Evolutionary conservation across 257 asterid species (phyloP), one percentile per base, ranked within the genome.

Genomic region (Solanum tarapatanum): DNA sequence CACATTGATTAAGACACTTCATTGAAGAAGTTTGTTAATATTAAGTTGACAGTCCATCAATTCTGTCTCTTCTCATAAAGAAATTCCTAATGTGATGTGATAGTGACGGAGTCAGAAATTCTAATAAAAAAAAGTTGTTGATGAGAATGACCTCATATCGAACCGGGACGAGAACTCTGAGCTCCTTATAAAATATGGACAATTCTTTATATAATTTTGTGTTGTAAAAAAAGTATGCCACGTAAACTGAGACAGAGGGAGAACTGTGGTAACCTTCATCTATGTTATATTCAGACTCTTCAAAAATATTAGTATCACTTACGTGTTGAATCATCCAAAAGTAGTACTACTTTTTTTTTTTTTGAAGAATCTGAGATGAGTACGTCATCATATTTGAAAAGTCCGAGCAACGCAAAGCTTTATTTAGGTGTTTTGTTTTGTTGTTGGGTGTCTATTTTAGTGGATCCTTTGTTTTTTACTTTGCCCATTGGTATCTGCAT

Each of bases 401-500:
- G 8, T 64, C 32, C 16, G 72, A 64, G 32, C 17, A 64, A 64
- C 32, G 13, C 11, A 64, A 17, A 33, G 23, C 48, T 83, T 84
- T 45, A 62, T 68, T 35, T 32, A 62, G 33, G 32, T 21, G 6
- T 32, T n/a, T 84, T 84, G 14, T 17, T 33, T 51, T 33, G 24
- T 19, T 26, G 16, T 55, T 24, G 28, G 26, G 41, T 83, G 72
- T 1, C 43, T 33, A 33, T 33, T 58, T 33, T 83, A 37, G 51
- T 60, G 23, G 60, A 36, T 80, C 64, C 37, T 55, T 64, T 85
- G 60, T 66, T 84, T n/a, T 77, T 87, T 24, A 45, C 70, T 77
- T 72, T 87, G 87, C 48, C 62, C 41, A 70, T 83, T 33, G 87
- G 84, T 74, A 37, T 86, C 86, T 91, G 92, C 92, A 91, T 91